Evolutionary conservation across 257 asterid genomes (phyloP).

Genomic region (Fraxinus anomala): DNA sequence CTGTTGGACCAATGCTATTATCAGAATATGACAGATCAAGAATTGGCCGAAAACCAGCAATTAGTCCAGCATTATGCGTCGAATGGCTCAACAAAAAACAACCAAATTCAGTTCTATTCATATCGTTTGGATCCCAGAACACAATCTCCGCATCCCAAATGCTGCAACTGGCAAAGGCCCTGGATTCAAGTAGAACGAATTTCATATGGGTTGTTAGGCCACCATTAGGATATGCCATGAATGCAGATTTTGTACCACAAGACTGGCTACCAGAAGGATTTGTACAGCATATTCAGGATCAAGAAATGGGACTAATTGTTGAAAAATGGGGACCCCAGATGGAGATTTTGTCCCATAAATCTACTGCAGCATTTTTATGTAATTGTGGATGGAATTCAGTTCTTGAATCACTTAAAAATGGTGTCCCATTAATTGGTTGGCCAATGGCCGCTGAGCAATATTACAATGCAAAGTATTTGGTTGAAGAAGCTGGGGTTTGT

Average conservation of each 20-base stretch:
- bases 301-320: slow-evolving; percentile 45
- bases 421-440: slow-evolving; percentile 62
- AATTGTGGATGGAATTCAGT: slow-evolving; percentile 78
- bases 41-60: slow-evolving; percentile 22
- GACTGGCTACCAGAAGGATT: slow-evolving; percentile 72
- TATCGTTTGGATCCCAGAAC: slow-evolving; percentile 57
- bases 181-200: slow-evolving; percentile 38
- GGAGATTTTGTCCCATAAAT: slow-evolving; percentile 49
- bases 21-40: slow-evolving; percentile 30
- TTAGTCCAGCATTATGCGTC: slow-evolving; percentile 30
- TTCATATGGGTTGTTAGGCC: slow-evolving; percentile 66
- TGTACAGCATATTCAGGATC: slow-evolving; percentile 26
- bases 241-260: slow-evolving; percentile 45
- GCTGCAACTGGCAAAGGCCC: slow-evolving; percentile 59
- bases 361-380: slow-evolving; percentile 46
- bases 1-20: slow-evolving; percentile 51
- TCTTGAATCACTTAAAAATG: slow-evolving; percentile 51
- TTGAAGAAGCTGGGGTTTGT: slow-evolving; percentile 53
- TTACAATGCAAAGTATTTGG: slow-evolving; percentile 55
- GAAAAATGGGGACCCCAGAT: slow-evolving; percentile 61
- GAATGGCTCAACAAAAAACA: slow-evolving; percentile 46
- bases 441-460: slow-evolving; percentile 66
- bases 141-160: slow-evolving; percentile 60
- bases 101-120: slow-evolving; percentile 46
- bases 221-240: slow-evolving; percentile 48